Evolutionary conservation across 805 yeast genomes (phyloP).

Genomic region (Zygoascus tannicola): DNA sequence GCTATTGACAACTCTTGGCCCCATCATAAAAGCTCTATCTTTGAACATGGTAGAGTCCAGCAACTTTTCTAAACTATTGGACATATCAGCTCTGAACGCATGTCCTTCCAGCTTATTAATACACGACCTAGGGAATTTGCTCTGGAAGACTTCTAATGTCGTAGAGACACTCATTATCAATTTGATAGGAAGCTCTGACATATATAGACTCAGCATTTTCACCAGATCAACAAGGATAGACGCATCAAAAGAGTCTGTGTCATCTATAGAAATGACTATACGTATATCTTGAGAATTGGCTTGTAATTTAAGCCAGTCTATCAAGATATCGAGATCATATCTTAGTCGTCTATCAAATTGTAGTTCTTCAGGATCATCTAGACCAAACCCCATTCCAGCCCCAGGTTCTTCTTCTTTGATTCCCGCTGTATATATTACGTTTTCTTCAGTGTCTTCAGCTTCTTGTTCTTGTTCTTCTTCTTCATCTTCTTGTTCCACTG

Average conservation of each 20-base stretch:
- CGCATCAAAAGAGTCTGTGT: slow-evolving; percentile 31
- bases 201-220: slow-evolving; percentile 27
- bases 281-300: slow-evolving; percentile 9
- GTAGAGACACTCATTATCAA: slow-evolving; percentile 30
- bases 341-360: slow-evolving; percentile 27
- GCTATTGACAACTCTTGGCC: slow-evolving; percentile 18
- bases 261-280: slow-evolving; percentile 28
- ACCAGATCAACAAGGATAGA: slow-evolving; percentile 24
- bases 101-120: slow-evolving; percentile 19
- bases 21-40: slow-evolving; percentile 12
- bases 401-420: slow-evolving; percentile 9
- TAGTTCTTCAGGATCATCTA: slow-evolving; percentile 13
- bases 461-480: neutral
- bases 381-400: neutral
- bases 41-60: slow-evolving; percentile 15
- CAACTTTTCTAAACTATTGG: slow-evolving; percentile 12
- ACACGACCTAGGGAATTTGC: slow-evolving; percentile 24
- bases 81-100: slow-evolving; percentile 21
- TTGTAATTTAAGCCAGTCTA: slow-evolving; percentile 24
- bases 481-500: neutral
- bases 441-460: slow-evolving; percentile 1
- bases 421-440: slow-evolving; percentile 2
- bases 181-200: slow-evolving; percentile 24
- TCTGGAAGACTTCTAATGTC: slow-evolving; percentile 29
- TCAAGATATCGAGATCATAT: slow-evolving; percentile 30